Base-by-base conservation (phyloP, 345 rosid genomes). In the Sapria himalayana region DNA sequence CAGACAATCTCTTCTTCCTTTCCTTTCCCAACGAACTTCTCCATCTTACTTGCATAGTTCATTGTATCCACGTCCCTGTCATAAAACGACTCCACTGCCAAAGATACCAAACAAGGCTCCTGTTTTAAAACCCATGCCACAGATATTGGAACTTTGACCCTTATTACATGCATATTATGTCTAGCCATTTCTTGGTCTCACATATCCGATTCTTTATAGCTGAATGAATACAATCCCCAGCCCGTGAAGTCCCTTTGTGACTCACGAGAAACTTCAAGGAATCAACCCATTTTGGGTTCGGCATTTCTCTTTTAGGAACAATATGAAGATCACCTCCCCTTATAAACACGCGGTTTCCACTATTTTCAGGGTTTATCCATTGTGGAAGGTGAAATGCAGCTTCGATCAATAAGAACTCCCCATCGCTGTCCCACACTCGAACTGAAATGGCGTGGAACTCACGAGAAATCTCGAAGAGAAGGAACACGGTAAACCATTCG, bases 371-470 rank as follows among this genome's bases (percentile, higher is more conserved):
- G 51, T 70, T 58, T 18, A 86, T 52, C 94, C 94, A 81, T 19
- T 76, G 69, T 3, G 94, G 97, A 37, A 78, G 85, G 45, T 78
- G 80, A 52, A 71, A 81, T 36, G 91, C 97, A 16, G 94, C 63
- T 62, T 86, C 94, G 32, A 86, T 78, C 13, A 86, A 72, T 31
- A 86, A 77, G 32, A 86, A 86, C 59, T 86, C 89, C 13, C 97
- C 93, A 60, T 86, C 94, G 16, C 72, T 46, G 52, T 81, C 93
- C 62, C 67, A 71, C 6, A 70, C 82, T 16, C 75, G 85, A 44
- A 76, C 61, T 5, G 92, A 70, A n/a, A 69, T 43, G 14, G 61
- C 52, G 7, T 71, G 81, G 51, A 81, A 81, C 23, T 53, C 60
- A 41, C 56, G 60, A 36, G 97, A 81, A 50, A 78, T 60, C 11